phyloP scores from a whole-genome alignment of 2,329 filamentous ascomycete genomes.

The Arachnopeziza araneosa region DNA sequence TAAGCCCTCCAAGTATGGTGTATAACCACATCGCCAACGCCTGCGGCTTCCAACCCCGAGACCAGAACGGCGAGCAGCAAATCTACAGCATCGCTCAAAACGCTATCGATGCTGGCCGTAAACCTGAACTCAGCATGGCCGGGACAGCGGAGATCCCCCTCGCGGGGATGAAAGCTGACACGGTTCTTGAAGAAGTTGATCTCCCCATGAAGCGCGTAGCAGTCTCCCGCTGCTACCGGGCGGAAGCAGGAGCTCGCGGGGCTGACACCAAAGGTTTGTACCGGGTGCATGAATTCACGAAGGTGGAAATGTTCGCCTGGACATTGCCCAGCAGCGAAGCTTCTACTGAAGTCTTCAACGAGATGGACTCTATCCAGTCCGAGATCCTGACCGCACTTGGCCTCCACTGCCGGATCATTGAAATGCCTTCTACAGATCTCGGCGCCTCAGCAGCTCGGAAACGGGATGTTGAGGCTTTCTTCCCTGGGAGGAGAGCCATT shows the following conservation, averaged over 20 bases:
- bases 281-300: constrained; percentile 96
- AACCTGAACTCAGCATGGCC: constrained; percentile 69
- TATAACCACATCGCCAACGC: constrained; percentile 87
- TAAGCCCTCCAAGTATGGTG: constrained; percentile 82
- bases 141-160: constrained; percentile 94
- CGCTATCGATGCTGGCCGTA: constrained; percentile 53
- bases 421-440: constrained; percentile 86
- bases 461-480: constrained; percentile 89
- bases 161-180: constrained; percentile 80
- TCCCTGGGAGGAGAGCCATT: constrained; percentile 67
- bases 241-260: constrained; percentile 86
- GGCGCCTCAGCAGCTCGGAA: constrained; percentile 85
- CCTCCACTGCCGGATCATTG: constrained; percentile 80
- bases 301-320: constrained; percentile 98
- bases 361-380: constrained; percentile 82
- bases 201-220: constrained; percentile 78
- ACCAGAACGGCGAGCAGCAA: constrained; percentile 86
- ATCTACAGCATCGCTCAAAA: constrained; percentile 74
- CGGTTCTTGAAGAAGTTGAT: constrained; percentile 55
- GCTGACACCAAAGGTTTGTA: constrained; percentile 92
- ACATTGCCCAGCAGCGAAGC: constrained; percentile 50
- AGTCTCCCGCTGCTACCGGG: constrained; percentile 87
- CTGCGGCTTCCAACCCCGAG: constrained; percentile 91
- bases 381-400: constrained; percentile 74
- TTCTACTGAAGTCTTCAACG: constrained; percentile 62